A percentile compares a stretch with the other conserved stretches of the same genome.
phyloP scores from a whole-genome alignment of 768 basidiomycete genomes.

The Boletus insuetus region DNA sequence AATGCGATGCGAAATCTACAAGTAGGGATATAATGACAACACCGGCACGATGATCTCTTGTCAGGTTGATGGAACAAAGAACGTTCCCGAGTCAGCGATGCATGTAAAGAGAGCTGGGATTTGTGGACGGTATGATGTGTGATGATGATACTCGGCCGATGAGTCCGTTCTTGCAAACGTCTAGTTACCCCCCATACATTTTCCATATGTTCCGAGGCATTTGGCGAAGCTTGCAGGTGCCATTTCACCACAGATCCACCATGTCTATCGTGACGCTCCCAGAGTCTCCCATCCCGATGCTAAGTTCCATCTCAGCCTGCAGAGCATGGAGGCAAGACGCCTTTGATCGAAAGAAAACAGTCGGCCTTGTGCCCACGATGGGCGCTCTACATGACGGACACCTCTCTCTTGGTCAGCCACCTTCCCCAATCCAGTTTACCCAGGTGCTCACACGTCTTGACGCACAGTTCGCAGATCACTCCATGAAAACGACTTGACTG shows the following conservation, averaged over 20 bases:
- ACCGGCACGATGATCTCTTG: no score
- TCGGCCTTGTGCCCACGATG: slow-evolving; percentile 98
- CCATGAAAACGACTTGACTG: slow-evolving; percentile 75
- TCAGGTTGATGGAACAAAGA: no score
- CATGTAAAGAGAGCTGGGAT: no score
- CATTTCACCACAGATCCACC: neutral
- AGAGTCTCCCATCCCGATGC: slow-evolving; percentile 40
- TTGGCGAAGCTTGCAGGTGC: slow-evolving; percentile 1
- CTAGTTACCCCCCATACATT: no score
- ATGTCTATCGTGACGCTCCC: slow-evolving; percentile 28
- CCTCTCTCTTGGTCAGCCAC: slow-evolving; percentile 73
- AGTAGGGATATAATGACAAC: no score
- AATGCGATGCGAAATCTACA: no score
- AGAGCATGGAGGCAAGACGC: slow-evolving; percentile 74
- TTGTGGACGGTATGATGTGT: no score
- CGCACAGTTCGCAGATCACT: slow-evolving; percentile 72
- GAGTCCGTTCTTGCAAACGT: no score
- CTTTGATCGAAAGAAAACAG: slow-evolving; percentile 54
- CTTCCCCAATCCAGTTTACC: slow-evolving; percentile 22
- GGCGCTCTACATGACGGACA: slow-evolving; percentile 95
- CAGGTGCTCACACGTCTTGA: neutral
- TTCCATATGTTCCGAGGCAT: slow-evolving; percentile 9
- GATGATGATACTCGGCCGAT: no score
- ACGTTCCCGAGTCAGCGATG: no score
- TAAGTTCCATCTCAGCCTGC: slow-evolving; percentile 59